Base-by-base conservation (phyloP, 805 yeast genomes). In the Kodamaea kakaduensis region DNA sequence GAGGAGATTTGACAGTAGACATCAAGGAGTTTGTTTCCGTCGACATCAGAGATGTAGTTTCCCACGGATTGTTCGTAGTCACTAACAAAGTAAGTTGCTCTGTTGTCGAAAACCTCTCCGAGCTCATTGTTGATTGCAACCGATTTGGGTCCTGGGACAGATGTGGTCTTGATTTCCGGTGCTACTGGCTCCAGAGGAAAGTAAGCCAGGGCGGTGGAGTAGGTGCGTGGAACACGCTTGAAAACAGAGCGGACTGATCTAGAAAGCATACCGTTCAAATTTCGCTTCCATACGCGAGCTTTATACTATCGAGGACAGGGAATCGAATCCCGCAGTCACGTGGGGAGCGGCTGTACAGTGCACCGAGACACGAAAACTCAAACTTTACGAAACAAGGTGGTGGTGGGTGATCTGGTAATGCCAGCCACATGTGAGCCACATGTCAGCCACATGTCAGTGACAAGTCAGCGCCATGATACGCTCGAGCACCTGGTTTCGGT, bases 1-100 rank as follows among this genome's bases (percentile, higher is more conserved):
- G 71, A 66, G 8, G 71, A 57, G 37, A 67, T 67, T 45, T 67
- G 72, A 36, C 66, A 59, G 41, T 57, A 66, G 3, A 66, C 69
- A 40, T 66, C 71, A 32, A 66, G 51, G 37, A 65, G 45, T 35
- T 48, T 48, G 44, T 65, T 66, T 9, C 71, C 71, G 38, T 66
- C 71, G 17, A 58, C 62, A 44, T 66, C 71, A 24, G 66, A 49
- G 26, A 66, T 57, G 46, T 64, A 66, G 44, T 66, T 66, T 9
- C 71, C 71, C 6, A 56, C 32, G 9, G 68, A 61, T 20, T 61
- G 52, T 33, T 45, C 42, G 46, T 65, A 66, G 52, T 66, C 71
- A 27, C 61, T 46, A 25, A 64, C 67, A 39, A 65, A 66, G 40
- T 64, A 64, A 5, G 70, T 54, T 9, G 70, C 70, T 24, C 68